Evolutionary conservation across 257 asterid genomes (phyloP), one percentile per base, ranked within the genome.

Genomic region (Solanum pimpinellifolium): DNA sequence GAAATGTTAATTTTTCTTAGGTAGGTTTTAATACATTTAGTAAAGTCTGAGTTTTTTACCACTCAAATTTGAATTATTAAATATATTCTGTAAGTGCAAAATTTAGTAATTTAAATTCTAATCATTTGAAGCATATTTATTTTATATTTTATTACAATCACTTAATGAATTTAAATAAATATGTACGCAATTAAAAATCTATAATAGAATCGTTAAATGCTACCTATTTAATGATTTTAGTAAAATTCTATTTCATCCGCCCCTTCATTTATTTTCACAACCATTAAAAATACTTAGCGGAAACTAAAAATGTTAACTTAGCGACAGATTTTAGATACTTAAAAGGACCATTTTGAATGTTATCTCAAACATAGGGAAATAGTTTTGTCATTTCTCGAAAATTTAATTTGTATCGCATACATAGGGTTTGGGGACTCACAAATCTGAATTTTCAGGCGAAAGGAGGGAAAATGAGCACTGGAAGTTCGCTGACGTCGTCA

Each of bases 401-500:
- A 10, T 73, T 73, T 20, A 73, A 73, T 73, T 69, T 37, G 31
- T 31, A 31, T n/a, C 18, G n/a, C 3, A 20, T 56, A 20, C 37
- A 74, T 73, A 35, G 49, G 81, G 47, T 74, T 37, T 37, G 2
- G 49, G 47, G 52, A 74, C 9, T 37, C 52, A 10, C 16, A 21
- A 74, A 5, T 20, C 14, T 70, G 12, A 33, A 33, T 31, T 39
- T 70, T 8, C 44, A 7, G 77, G 80, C 18, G 31, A 2, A 42
- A 31, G 83, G 59, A 75, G 60, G 85, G 70, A 68, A 69, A 37
- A 91, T 91, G 95, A 91, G 95, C 85, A 89, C 87, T 31, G 92
- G 90, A 60, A 88, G 89, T 90, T 90, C 92, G 18, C 84, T 89
- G 86, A 46, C 90, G 33, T 90, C 90, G n/a, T 88, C 92, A 59